Evolutionary conservation across 768 basidiomycete genomes (phyloP), one percentile per base, ranked within the genome.

Genomic region (Leccinum imitatum): DNA sequence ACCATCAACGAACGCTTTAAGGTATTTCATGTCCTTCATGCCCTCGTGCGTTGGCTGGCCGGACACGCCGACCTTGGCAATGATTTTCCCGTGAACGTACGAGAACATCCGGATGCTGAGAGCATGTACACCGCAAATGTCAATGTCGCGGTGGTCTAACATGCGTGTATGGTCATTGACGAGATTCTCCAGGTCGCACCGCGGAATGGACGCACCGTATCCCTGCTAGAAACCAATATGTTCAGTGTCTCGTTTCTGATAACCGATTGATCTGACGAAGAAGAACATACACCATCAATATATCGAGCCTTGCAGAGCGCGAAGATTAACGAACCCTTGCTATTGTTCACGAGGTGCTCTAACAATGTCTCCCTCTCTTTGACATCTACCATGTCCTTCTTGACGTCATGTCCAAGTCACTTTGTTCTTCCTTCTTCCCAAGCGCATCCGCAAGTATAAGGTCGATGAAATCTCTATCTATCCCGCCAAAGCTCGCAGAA

Each of bases 1-100:
- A 85, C 86, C 86, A 62, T 88, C 87, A 53, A 88, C 80, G 23
- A 88, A 83, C 1, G 87, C 87, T 25, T 84, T 76, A 14, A 87
- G 69, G 62, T 82, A 87, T 67, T 83, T 86, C 83, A 87, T 84
- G 4, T 83, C 82, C 30, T 76, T 76, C 63, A 88, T 80, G 61
- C 85, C 82, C 48, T 84, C 82, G 55, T 80, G 80, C 3, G 79
- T 79, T 4, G 85, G 87, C 11, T 79, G 74, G 1, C 76, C 75
- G 1, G 73, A 75, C 1, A 73, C 67, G 0, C 87, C 86, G 7
- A 88, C 77, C 41, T 79, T 79, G 33, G 69, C 67, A 6, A 84
- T 68, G 51, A 89, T 79, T 71, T 89, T 82, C 75, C 2, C 84
- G 80, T 23, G 88, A 76, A 6, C 82, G 80, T 1, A 62, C 35